These are phyloP conservation scores for Erythrophleum fordii DNA, from an alignment of 306 rosid genomes.

Conservation along the genomic window DNA sequence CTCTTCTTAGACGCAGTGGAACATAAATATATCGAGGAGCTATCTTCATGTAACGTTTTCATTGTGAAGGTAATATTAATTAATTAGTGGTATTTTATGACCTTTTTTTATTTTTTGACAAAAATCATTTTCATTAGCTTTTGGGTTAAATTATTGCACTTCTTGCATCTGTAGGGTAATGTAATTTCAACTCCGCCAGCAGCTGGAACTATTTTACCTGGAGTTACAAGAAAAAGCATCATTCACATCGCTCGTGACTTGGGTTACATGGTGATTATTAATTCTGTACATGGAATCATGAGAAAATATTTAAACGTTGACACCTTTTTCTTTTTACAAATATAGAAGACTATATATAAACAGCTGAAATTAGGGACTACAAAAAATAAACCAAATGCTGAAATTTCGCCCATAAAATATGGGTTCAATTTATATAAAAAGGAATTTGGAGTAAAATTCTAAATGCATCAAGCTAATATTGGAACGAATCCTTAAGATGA, in stretches of 20 bases:
- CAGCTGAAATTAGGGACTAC: background rate
- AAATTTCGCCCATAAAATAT: too few relatives aligned
- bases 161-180: conserved; percentile 38
- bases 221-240: conserved; percentile 62
- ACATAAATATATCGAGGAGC: conserved; percentile 58
- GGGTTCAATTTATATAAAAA: too few relatives aligned
- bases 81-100: background rate
- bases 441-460: too few relatives aligned
- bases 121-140: background rate
- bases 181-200: conserved; percentile 51
- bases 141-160: background rate
- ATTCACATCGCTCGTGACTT: conserved; percentile 49
- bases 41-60: conserved; percentile 53
- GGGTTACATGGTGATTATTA: conserved; percentile 51
- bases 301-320: background rate
- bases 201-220: conserved; percentile 64
- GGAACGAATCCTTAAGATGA: too few relatives aligned
- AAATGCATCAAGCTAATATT: too few relatives aligned
- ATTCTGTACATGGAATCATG: background rate
- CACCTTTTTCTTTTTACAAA: background rate
- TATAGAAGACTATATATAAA: background rate
- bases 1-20: conserved; percentile 56
- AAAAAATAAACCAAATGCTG: background rate
- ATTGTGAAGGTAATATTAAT: conserved; percentile 49
- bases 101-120: background rate